A percentile compares a stretch with the other conserved stretches of the same genome.
Evolutionary conservation across 164 flowering plant species (phyloP).

Genomic region (Stephania yunnanensis): DNA sequence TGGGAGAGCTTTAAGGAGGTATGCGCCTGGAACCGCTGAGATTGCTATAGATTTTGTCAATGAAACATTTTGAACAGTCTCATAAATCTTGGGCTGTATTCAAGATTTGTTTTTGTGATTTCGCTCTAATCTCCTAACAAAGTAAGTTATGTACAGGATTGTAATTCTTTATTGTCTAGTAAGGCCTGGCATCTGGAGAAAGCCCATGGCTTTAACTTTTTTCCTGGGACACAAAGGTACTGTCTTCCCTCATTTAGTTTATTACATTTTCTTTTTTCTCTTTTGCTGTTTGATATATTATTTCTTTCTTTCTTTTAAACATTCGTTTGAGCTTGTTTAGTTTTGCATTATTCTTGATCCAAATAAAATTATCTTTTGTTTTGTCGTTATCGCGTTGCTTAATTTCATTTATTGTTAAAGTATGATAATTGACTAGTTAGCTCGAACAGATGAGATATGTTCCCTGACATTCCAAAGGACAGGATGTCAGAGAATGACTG

Average conservation of each 20-base stretch:
- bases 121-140: conserved; percentile 8
- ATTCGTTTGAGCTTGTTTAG: not conserved
- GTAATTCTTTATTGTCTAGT: conserved; percentile 59
- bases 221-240: conserved; percentile 93
- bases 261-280: not conserved
- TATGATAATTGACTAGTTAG: too few relatives aligned
- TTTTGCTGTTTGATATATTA: not conserved
- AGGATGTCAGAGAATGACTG: too few relatives aligned
- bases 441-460: too few relatives aligned
- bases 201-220: conserved; percentile 89
- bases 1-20: conserved; percentile 99
- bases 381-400: not conserved
- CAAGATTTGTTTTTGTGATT: not conserved
- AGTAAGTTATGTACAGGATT: conserved; percentile 49
- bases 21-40: conserved; percentile 10
- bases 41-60: not conserved
- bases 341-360: not conserved
- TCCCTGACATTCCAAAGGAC: too few relatives aligned
- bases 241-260: not conserved
- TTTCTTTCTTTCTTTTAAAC: not conserved
- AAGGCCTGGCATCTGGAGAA: conserved; percentile 80
- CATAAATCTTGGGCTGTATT: not conserved
- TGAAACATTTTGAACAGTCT: not conserved
- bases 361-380: not conserved
- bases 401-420: not conserved